Percentiles rank a stretch among this genome's conserved stretches.
Evolutionary conservation across 345 rosid genomes (phyloP).

Genomic region (Microcos paniculata): DNA sequence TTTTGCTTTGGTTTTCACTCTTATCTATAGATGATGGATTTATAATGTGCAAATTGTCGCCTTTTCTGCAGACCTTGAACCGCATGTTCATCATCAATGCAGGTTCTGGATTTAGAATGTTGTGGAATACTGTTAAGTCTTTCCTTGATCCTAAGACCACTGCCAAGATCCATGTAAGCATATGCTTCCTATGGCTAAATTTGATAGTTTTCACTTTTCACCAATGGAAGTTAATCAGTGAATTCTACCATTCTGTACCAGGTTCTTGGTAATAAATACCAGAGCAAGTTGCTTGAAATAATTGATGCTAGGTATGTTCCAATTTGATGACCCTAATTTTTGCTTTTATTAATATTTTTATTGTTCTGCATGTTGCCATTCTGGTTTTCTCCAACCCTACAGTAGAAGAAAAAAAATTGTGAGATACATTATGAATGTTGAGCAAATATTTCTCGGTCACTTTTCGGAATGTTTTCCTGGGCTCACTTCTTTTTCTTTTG

Average conservation of each 20-base stretch:
- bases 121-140: constrained; percentile 94
- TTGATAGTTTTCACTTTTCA: constrained; percentile 1
- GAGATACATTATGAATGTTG: not conserved
- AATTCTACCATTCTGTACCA: constrained; percentile 23
- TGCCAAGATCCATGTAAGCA: constrained; percentile 85
- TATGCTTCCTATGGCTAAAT: constrained; percentile 6
- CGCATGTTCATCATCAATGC: constrained; percentile 99
- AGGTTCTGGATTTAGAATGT: constrained; percentile 96
- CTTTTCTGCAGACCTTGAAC: constrained; percentile 65
- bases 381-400: not conserved
- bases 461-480: constrained; percentile 1
- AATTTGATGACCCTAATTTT: not conserved
- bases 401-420: not conserved
- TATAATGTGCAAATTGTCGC: not conserved
- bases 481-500: not conserved
- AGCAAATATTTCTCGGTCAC: not conserved
- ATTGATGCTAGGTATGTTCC: constrained; percentile 67
- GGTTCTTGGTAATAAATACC: constrained; percentile 96
- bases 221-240: constrained; percentile 15
- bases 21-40: constrained; percentile 1
- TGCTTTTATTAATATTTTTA: not conserved
- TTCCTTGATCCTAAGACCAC: constrained; percentile 98
- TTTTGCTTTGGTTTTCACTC: not conserved
- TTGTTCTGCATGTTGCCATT: not conserved
- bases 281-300: constrained; percentile 91